phyloP scores from a whole-genome alignment of 345 rosid species.

The Salix arbutifolia region DNA sequence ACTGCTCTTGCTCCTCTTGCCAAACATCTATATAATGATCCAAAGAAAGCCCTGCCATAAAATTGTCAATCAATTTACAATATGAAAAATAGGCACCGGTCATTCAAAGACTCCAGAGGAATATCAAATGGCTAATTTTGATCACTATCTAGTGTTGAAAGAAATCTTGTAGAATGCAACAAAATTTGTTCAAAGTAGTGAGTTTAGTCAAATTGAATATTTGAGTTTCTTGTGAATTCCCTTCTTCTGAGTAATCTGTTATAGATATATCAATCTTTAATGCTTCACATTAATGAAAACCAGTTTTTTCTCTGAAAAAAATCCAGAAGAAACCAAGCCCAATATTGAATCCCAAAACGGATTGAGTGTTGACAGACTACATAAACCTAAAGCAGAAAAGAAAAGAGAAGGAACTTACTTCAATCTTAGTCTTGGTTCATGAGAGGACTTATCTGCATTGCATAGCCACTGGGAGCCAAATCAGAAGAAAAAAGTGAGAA shows the following conservation, averaged over 20 bases:
- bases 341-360: neutral
- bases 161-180: neutral
- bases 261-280: neutral
- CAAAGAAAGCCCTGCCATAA: conserved; percentile 71
- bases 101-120: neutral
- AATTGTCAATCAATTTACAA: neutral
- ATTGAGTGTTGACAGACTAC: neutral
- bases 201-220: neutral
- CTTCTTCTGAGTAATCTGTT: neutral
- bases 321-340: neutral
- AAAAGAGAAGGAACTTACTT: conserved; percentile 49
- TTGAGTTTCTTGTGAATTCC: neutral
- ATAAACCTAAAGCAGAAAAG: neutral
- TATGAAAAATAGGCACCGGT: neutral
- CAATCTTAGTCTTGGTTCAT: conserved; percentile 77
- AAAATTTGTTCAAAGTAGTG: neutral
- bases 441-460: conserved; percentile 95
- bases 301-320: neutral
- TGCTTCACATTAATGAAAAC: neutral
- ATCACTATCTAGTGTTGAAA: neutral
- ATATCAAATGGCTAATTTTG: neutral
- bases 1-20: conserved; percentile 93
- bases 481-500: neutral
- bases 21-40: conserved; percentile 71
- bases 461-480: conserved; percentile 71